A percentile compares a stretch with the other conserved stretches of the same genome.
Evolutionary conservation across 2,329 filamentous ascomycete species (phyloP).

Genomic region (Myriosclerotinia curreyana): DNA sequence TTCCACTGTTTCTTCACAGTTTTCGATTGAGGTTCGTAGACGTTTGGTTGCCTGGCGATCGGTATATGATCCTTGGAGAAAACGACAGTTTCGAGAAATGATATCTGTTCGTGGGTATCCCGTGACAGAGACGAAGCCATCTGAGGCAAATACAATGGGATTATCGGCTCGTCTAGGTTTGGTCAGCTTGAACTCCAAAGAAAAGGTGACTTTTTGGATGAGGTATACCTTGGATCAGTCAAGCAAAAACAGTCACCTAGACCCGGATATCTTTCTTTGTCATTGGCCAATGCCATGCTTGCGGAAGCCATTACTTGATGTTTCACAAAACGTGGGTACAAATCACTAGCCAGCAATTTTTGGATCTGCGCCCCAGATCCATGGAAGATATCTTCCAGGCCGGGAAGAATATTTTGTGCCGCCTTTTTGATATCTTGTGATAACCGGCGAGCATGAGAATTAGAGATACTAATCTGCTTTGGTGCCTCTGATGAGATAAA

Average conservation of each 20-base stretch:
- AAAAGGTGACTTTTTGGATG: neutral
- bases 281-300: slow-evolving; percentile 45
- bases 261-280: slow-evolving; percentile 48
- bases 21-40: slow-evolving; percentile 44
- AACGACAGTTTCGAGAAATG: slow-evolving; percentile 49
- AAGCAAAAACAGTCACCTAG: slow-evolving; percentile 58
- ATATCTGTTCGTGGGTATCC: slow-evolving; percentile 49
- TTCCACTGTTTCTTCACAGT: slow-evolving; percentile 47
- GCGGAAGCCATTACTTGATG: slow-evolving; percentile 50
- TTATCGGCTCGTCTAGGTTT: slow-evolving; percentile 45
- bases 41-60: slow-evolving; percentile 44
- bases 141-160: slow-evolving; percentile 49
- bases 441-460: slow-evolving; percentile 26
- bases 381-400: slow-evolving; percentile 40
- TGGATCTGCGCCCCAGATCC: slow-evolving; percentile 46
- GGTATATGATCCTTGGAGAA: slow-evolving; percentile 49
- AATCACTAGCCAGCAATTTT: slow-evolving; percentile 44
- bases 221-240: slow-evolving; percentile 46
- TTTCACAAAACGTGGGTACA: slow-evolving; percentile 53
- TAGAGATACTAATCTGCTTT: slow-evolving; percentile 33
- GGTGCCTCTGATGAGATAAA: slow-evolving; percentile 42
- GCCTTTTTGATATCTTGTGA: slow-evolving; percentile 30
- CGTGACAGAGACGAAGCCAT: slow-evolving; percentile 52
- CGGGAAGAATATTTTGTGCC: slow-evolving; percentile 36
- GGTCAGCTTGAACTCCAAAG: slow-evolving; percentile 4